A percentile compares a stretch with the other conserved stretches of the same genome.
Conservation (phyloP, 257 asterid species). For the Agastache rugosa region DNA sequence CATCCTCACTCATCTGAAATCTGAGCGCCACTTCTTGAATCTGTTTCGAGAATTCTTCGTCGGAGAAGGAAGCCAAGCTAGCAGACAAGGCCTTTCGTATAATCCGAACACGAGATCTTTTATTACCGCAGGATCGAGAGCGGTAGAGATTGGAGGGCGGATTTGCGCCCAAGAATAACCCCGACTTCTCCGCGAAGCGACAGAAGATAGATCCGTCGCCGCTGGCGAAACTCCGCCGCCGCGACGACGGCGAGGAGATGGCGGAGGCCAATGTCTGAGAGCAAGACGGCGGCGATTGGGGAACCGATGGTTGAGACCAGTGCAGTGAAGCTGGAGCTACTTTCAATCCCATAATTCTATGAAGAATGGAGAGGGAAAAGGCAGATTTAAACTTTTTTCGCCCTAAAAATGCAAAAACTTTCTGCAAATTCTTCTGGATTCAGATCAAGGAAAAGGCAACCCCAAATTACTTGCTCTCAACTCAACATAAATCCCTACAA, state of each 20-base stretch:
- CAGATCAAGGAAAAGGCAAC: conserved; percentile 37
- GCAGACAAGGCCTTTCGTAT: conserved; percentile 57
- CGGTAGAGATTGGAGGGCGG: conserved; percentile 46
- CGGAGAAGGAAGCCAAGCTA: conserved; percentile 73
- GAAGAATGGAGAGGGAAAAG: conserved; percentile 7
- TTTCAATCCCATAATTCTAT: conserved; percentile 66
- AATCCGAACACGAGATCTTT: conserved; percentile 37
- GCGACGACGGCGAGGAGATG: conserved; percentile 58
- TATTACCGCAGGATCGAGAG: conserved; percentile 53
- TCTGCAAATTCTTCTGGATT: conserved; percentile 31
- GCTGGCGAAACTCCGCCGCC: conserved; percentile 48
- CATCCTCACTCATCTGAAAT: conserved; percentile 43
- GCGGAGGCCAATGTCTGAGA: conserved; percentile 72
- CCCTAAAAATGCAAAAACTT: conserved; percentile 11
- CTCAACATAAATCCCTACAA: conserved; percentile 55
- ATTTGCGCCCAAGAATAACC: conserved; percentile 45
- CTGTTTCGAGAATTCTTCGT: conserved; percentile 74
- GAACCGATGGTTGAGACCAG: conserved; percentile 72
- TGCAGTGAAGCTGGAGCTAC: conserved; percentile 63
- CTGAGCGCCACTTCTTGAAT: conserved; percentile 57
- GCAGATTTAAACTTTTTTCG: not conserved
- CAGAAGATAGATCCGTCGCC: conserved; percentile 60
- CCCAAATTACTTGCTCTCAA: conserved; percentile 34
- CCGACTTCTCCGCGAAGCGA: conserved; percentile 46
- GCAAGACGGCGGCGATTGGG: conserved; percentile 81